Percentiles rank a stretch among this genome's conserved stretches.
Evolutionary conservation across 768 basidiomycete genomes (phyloP).

Genomic region (Peribolospora kevripleyi): DNA sequence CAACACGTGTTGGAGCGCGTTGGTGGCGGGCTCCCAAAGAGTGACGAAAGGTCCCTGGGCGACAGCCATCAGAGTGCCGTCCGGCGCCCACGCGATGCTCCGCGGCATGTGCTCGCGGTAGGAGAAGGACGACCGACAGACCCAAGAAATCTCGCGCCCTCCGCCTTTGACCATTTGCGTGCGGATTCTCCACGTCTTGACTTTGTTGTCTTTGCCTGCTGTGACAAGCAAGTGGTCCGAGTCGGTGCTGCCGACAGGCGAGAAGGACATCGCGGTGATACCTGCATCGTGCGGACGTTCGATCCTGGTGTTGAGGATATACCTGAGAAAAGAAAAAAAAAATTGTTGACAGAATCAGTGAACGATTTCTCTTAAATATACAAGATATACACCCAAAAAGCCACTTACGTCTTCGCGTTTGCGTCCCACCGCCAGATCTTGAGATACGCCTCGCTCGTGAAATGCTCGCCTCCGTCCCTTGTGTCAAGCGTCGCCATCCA

Average conservation of each 20-base stretch:
- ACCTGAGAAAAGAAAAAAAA: slow-evolving; percentile 8
- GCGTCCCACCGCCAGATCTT: slow-evolving; percentile 75
- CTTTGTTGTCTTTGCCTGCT: slow-evolving; percentile 43
- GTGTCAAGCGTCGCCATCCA: slow-evolving; percentile 86
- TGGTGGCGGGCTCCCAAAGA: slow-evolving; percentile 47
- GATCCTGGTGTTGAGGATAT: slow-evolving; percentile 54
- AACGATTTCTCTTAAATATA: neutral
- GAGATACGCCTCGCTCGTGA: slow-evolving; percentile 46
- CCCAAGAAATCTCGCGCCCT: slow-evolving; percentile 45
- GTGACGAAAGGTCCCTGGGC: slow-evolving; percentile 40
- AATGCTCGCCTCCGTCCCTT: slow-evolving; percentile 40
- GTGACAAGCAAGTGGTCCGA: slow-evolving; percentile 35
- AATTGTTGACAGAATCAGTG: too few relatives aligned
- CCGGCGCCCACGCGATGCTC: slow-evolving; percentile 43
- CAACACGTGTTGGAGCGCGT: slow-evolving; percentile 29
- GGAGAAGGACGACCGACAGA: slow-evolving; percentile 42
- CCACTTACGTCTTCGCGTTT: slow-evolving; percentile 28
- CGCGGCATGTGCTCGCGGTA: slow-evolving; percentile 37
- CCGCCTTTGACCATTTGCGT: slow-evolving; percentile 25
- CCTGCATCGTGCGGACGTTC: slow-evolving; percentile 58
- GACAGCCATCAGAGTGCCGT: slow-evolving; percentile 62
- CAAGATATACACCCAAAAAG: slow-evolving; percentile 10
- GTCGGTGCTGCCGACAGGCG: slow-evolving; percentile 22
- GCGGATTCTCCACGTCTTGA: slow-evolving; percentile 54
- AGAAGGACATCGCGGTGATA: slow-evolving; percentile 46